Base-by-base conservation (phyloP, 2,329 filamentous ascomycete genomes). In the Aspergillus puulaauensis region DNA sequence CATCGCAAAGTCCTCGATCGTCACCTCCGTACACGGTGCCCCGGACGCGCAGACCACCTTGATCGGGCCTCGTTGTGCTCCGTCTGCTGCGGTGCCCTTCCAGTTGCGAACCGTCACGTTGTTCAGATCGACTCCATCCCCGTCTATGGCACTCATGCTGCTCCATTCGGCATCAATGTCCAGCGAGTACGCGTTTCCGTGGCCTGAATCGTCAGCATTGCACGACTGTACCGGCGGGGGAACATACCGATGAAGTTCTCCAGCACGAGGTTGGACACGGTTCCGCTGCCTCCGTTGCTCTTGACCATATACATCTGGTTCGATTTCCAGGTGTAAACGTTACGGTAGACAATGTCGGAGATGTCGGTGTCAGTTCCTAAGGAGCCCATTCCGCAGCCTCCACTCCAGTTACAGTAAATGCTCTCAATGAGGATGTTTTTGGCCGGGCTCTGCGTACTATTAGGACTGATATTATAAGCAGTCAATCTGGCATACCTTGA, bases 231-330 rank as follows among this genome's bases (percentile, higher is more conserved):
- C 11, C 6, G 19, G 15, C 5, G 23, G 15, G n/a, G 33, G 6
- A 27, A 51, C 61, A 24, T 65, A 70, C 65, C 70, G 48, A 84
- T 82, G 69, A 86, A 87, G 72, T 85, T 85, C 64, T 83, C 79
- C 21, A 61, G 39, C 41, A 86, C 77, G 1, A 77, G 64, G 61
- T 85, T 79, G 43, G 76, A 75, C 4, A 86, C 78, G 2, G 72
- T 77, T 21, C 84, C 84, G 56, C 68, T 77, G 39, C 84, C 84
- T 43, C 84, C 84, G 64, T 85, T 82, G 53, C 79, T 81, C 70
- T 86, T 87, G 75, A 86, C 80, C 82, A 85, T 83, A 70, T 81
- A 80, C 83, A 86, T 86, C 66, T 86, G 82, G 75, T 86, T 86
- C 9, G 80, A 81, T n/a, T 77, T 74, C 72, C 77, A 79, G 31